Evolutionary conservation across 331 rosid genomes (phyloP).

Genomic region (Malus hybrid): DNA sequence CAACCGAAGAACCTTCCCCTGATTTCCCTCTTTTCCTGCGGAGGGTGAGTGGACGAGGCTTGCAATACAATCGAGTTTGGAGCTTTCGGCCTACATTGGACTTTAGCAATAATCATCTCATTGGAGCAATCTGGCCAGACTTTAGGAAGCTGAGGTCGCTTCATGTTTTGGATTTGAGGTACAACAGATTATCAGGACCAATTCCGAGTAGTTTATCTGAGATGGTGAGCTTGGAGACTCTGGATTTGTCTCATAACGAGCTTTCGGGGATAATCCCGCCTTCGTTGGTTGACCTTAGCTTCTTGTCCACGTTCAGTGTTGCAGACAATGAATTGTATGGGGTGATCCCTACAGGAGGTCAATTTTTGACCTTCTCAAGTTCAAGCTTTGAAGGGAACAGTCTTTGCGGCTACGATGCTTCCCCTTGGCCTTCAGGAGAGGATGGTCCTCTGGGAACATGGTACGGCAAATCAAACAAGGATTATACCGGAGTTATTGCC

Average conservation of each 20-base stretch:
- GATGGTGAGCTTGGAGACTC: constrained; percentile 19
- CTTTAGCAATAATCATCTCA: constrained; percentile 14
- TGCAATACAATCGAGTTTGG: constrained; percentile 23
- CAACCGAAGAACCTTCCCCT: constrained; percentile 7
- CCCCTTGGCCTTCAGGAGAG: not conserved
- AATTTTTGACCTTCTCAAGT: constrained; percentile 20
- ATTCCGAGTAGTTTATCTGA: constrained; percentile 14
- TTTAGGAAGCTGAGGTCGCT: constrained; percentile 20
- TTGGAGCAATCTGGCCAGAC: constrained; percentile 26
- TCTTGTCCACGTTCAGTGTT: constrained; percentile 26
- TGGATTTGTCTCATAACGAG: constrained; percentile 23
- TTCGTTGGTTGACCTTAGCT: constrained; percentile 15
- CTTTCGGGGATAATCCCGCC: constrained; percentile 23
- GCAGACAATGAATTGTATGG: constrained; percentile 19
- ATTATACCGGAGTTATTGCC: not conserved
- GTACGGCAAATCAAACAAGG: not conserved
- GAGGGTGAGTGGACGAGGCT: not conserved
- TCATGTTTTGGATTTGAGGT: constrained; percentile 8
- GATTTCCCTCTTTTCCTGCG: constrained; percentile 20
- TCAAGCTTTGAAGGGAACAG: constrained; percentile 26
- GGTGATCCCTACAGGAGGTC: constrained; percentile 18
- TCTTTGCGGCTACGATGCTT: not conserved
- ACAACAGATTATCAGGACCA: constrained; percentile 16
- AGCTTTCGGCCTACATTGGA: constrained; percentile 19
- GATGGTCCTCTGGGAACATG: not conserved